phyloP scores from a whole-genome alignment of 1,139 yeast species.

The Pichia norvegensis region DNA sequence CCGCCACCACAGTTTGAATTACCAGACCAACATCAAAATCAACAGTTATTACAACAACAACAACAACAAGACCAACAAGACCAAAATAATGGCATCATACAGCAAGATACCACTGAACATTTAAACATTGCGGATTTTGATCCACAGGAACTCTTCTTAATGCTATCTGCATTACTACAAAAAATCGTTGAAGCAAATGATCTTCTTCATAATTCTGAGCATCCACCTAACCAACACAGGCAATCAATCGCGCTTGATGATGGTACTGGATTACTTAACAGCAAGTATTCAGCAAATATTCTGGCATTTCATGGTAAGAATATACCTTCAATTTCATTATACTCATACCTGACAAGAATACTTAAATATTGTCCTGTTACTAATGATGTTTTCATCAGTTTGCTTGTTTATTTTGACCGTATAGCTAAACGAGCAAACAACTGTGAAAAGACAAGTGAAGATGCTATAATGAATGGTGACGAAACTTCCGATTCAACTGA shows the following conservation, averaged over 20 bases:
- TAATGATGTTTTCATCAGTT: slow-evolving; percentile 84
- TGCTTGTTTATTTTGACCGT: slow-evolving; percentile 88
- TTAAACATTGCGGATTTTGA: slow-evolving; percentile 80
- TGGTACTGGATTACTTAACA: slow-evolving; percentile 18
- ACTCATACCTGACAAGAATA: slow-evolving; percentile 82
- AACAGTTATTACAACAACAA: no score
- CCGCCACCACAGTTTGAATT: slow-evolving; percentile 3
- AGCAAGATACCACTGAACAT: slow-evolving; percentile 32
- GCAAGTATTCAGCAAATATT: slow-evolving; percentile 62
- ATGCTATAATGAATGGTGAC: slow-evolving; percentile 17
- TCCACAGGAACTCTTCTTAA: slow-evolving; percentile 67
- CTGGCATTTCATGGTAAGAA: slow-evolving; percentile 93
- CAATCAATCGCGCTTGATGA: slow-evolving; percentile 3
- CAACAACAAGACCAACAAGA: slow-evolving; percentile 1
- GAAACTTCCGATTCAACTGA: slow-evolving; percentile 14
- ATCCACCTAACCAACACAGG: neutral
- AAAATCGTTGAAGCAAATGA: slow-evolving; percentile 93
- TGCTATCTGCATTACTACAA: slow-evolving; percentile 78
- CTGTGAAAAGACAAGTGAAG: slow-evolving; percentile 26
- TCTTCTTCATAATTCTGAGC: slow-evolving; percentile 55
- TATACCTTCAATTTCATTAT: slow-evolving; percentile 86
- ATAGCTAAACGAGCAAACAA: slow-evolving; percentile 83
- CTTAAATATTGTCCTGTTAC: slow-evolving; percentile 96
- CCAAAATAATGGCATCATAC: neutral
- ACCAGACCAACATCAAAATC: slow-evolving; percentile 4